These are phyloP conservation scores for Hemisphaericaspora nanyangensis DNA, from an alignment of 805 yeast genomes.

Conservation along the genomic window DNA sequence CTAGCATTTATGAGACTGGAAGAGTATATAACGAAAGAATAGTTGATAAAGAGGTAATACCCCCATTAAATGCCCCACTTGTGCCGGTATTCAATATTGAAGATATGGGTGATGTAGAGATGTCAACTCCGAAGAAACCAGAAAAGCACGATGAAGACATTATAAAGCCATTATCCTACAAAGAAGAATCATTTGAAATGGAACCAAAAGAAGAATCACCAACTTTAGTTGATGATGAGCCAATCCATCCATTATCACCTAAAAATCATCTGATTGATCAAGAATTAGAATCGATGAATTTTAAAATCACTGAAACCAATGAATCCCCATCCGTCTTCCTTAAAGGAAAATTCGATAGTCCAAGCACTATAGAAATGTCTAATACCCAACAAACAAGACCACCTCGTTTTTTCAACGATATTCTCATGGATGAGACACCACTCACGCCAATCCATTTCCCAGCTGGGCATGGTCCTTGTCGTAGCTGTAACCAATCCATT, in stretches of 20 bases:
- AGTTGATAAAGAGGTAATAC: neutral
- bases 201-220: too few relatives aligned
- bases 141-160: too few relatives aligned
- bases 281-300: slow-evolving; percentile 29
- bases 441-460: slow-evolving; percentile 21
- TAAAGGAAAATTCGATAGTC: slow-evolving; percentile 2
- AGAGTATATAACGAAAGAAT: neutral
- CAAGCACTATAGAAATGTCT: neutral
- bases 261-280: slow-evolving; percentile 29
- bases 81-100: slow-evolving; percentile 4
- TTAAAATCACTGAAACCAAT: slow-evolving; percentile 11
- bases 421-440: slow-evolving; percentile 2
- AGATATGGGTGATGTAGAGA: slow-evolving; percentile 2
- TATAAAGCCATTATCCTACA: too few relatives aligned
- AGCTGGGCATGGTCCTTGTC: slow-evolving; percentile 79
- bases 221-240: neutral
- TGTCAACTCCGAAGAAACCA: too few relatives aligned
- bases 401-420: too few relatives aligned
- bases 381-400: too few relatives aligned
- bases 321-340: slow-evolving; percentile 9
- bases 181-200: too few relatives aligned
- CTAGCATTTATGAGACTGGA: too few relatives aligned
- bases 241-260: slow-evolving; percentile 28
- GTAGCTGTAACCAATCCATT: slow-evolving; percentile 62
- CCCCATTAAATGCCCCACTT: neutral